A percentile compares a stretch with the other conserved stretches of the same genome.
Conservation (phyloP, 2,329 filamentous ascomycete species). For the Fusarium armeniacum region DNA sequence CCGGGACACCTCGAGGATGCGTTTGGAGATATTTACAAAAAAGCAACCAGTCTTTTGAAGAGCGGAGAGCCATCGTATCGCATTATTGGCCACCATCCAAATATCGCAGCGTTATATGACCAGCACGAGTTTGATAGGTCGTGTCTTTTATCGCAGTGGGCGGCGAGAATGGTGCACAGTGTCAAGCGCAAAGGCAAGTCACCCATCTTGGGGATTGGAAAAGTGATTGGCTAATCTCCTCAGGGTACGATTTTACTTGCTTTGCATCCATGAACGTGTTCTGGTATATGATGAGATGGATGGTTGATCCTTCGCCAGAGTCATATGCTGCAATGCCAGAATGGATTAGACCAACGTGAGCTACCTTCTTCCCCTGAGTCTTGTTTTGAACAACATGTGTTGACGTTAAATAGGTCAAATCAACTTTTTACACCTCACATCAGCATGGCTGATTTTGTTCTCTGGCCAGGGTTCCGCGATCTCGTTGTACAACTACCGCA, state of each 20-base stretch:
- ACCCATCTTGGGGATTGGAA: rapidly evolving
- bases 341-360: constrained; percentile 33
- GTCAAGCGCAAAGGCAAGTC: constrained; percentile 20
- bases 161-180: constrained; percentile 32
- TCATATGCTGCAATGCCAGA: constrained; percentile 26
- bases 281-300: constrained; percentile 37
- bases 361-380: rapidly evolving
- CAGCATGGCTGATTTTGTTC: constrained; percentile 21
- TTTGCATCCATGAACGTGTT: constrained; percentile 27
- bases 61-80: rapidly evolving
- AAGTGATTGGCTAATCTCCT: rapidly evolving
- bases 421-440: constrained; percentile 29
- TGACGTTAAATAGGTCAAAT: rapidly evolving
- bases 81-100: neutral
- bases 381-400: rapidly evolving
- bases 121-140: constrained; percentile 19
- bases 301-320: constrained; percentile 17
- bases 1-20: constrained; percentile 14
- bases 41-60: neutral
- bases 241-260: constrained; percentile 32
- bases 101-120: constrained; percentile 24
- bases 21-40: neutral
- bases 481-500: constrained; percentile 23
- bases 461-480: constrained; percentile 24
- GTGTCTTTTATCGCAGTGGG: constrained; percentile 26